phyloP scores from a whole-genome alignment of 129 eudicot species.

The Lonicera japonica region DNA sequence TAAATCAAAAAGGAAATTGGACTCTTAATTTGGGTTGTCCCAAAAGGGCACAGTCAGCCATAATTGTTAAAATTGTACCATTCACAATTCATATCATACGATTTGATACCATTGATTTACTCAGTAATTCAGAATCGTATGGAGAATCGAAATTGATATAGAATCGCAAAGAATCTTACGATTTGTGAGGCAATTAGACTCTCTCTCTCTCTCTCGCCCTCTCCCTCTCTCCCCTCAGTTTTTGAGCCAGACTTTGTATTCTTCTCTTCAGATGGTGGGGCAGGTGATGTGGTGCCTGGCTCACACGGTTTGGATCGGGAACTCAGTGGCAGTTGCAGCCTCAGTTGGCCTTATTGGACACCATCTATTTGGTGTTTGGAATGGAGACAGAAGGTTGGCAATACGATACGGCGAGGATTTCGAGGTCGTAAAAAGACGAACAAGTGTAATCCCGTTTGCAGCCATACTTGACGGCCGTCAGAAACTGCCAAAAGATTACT shows the following conservation, averaged over 20 bases:
- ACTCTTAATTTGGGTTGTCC: too few species aligned
- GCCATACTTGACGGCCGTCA: constrained; percentile 95
- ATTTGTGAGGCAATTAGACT: too few species aligned
- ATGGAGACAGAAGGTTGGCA: constrained; percentile 80
- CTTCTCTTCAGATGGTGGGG: constrained; percentile 72
- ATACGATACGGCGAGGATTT: constrained; percentile 75
- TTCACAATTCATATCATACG: too few species aligned
- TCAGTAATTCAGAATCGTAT: too few species aligned
- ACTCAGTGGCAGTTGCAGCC: constrained; percentile 91
- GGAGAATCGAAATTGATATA: too few species aligned
- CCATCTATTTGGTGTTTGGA: constrained; percentile 97
- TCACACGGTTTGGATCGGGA: constrained; percentile 96
- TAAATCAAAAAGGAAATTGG: too few species aligned
- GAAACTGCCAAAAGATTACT: constrained; percentile 74
- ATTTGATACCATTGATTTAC: too few species aligned
- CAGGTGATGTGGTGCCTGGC: constrained; percentile 98
- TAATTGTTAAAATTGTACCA: too few species aligned
- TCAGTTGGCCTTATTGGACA: constrained; percentile 86
- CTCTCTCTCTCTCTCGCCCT: neutral
- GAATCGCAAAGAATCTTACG: too few species aligned
- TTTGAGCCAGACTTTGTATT: neutral
- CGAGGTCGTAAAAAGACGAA: constrained; percentile 70
- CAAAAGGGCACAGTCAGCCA: too few species aligned
- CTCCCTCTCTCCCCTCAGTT: neutral
- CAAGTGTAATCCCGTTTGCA: constrained; percentile 86